These are phyloP conservation scores for Acidomyces sp. DNA, from an alignment of 495 filamentous ascomycete species.

Conservation along the genomic window DNA sequence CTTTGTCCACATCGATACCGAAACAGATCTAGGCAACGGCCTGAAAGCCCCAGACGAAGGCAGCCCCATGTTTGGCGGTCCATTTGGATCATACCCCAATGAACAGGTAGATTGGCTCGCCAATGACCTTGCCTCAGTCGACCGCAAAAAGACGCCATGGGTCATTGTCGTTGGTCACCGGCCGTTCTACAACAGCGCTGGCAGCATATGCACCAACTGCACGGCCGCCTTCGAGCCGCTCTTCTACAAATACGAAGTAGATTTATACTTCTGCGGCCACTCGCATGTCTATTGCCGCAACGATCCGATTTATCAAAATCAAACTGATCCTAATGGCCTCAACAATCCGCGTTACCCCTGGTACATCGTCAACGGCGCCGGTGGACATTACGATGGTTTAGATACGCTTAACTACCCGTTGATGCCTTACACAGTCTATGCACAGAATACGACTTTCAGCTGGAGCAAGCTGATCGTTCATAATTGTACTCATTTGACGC, in stretches of 20 bases:
- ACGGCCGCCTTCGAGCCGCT: conserved; percentile 45
- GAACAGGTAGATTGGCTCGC: conserved; percentile 16
- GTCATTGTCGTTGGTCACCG: conserved; percentile 46
- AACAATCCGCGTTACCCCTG: conserved; percentile 16
- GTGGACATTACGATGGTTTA: conserved; percentile 18
- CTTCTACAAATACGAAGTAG: conserved; percentile 47
- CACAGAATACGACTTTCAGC: conserved; percentile 1
- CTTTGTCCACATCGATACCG: conserved; percentile 16
- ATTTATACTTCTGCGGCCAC: conserved; percentile 49
- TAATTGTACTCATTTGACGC: conserved; percentile 10
- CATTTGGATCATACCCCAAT: conserved; percentile 4
- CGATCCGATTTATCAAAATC: conserved; percentile 24
- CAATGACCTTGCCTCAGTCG: conserved; percentile 13
- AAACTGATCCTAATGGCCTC: conserved; percentile 10
- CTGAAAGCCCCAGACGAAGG: conserved; percentile 10
- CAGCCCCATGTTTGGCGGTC: conserved; percentile 1
- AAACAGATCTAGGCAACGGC: conserved; percentile 18
- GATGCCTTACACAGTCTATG: conserved; percentile 5
- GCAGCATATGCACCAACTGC: conserved; percentile 36
- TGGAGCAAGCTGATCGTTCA: conserved; percentile 14
- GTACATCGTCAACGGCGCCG: conserved; percentile 19
- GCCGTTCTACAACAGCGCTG: conserved; percentile 43
- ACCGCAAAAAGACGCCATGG: conserved; percentile 39
- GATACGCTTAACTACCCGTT: conserved; percentile 2
- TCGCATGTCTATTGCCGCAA: conserved; percentile 45